These are phyloP conservation scores for Chromera velia DNA, from an alignment of 73 alveolate species.

Conservation along the genomic window DNA sequence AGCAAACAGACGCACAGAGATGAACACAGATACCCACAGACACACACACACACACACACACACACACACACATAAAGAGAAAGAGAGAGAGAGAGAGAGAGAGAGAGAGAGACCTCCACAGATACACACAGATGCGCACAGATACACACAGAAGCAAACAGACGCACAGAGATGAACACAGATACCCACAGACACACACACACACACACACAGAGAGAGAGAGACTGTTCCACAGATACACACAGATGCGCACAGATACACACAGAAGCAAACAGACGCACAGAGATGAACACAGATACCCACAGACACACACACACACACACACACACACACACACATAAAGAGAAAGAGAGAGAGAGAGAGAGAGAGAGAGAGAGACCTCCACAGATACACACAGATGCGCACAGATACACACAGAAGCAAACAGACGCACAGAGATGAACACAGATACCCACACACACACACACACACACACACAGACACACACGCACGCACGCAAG, in stretches of 20 bases:
- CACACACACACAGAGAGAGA: slow-evolving; percentile 1
- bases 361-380: slow-evolving; percentile 2
- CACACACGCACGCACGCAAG: too few relatives aligned
- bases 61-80: slow-evolving; percentile 1
- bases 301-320: not conserved
- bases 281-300: not conserved
- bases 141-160: too few relatives aligned
- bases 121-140: too few relatives aligned
- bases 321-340: slow-evolving; percentile 1
- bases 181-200: slow-evolving; percentile 1
- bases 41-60: slow-evolving; percentile 1
- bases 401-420: too few relatives aligned
- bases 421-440: too few relatives aligned
- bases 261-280: not conserved
- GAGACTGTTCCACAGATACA: not conserved
- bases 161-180: too few relatives aligned
- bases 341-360: slow-evolving; percentile 1
- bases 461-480: too few relatives aligned
- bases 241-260: not conserved
- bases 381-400: too few relatives aligned
- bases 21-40: not conserved
- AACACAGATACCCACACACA: too few relatives aligned
- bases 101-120: too few relatives aligned
- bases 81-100: not conserved
- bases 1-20: not conserved